Percentiles rank a stretch among this genome's conserved stretches.
Evolutionary conservation across 306 rosid genomes (phyloP).

Genomic region (Fagus sylvatica): DNA sequence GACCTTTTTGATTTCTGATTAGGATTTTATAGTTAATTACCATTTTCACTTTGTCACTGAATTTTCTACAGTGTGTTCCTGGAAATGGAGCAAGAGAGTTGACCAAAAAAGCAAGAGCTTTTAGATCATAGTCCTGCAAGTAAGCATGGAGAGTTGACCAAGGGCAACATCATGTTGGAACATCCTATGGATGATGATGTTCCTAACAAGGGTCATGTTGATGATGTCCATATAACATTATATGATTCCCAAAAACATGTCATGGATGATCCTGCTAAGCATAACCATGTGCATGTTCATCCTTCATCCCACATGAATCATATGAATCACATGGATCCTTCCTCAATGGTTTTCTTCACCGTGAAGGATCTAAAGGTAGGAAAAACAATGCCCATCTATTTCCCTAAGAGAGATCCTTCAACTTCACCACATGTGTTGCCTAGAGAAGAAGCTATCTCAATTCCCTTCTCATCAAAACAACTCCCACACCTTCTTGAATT

Average conservation of each 20-base stretch:
- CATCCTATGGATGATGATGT: background rate
- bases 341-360: constrained; percentile 63
- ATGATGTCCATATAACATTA: background rate
- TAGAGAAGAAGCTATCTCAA: constrained; percentile 45
- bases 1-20: background rate
- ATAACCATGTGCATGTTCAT: constrained; percentile 10
- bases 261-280: background rate
- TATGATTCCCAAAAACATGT: background rate
- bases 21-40: background rate
- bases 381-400: constrained; percentile 54
- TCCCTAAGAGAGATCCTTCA: constrained; percentile 67
- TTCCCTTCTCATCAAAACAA: constrained; percentile 59
- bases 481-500: constrained; percentile 47
- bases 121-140: background rate
- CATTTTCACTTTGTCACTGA: background rate
- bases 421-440: constrained; percentile 53
- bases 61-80: constrained; percentile 33
- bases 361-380: constrained; percentile 53
- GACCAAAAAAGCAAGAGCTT: background rate
- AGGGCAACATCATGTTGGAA: too few species aligned
- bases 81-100: constrained; percentile 33
- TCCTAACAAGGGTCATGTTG: too few species aligned
- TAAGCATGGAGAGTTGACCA: too few species aligned
- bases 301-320: constrained; percentile 29
- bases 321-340: constrained; percentile 45